phyloP scores from a whole-genome alignment of 345 rosid genomes.

The Gossypium stocksii region DNA sequence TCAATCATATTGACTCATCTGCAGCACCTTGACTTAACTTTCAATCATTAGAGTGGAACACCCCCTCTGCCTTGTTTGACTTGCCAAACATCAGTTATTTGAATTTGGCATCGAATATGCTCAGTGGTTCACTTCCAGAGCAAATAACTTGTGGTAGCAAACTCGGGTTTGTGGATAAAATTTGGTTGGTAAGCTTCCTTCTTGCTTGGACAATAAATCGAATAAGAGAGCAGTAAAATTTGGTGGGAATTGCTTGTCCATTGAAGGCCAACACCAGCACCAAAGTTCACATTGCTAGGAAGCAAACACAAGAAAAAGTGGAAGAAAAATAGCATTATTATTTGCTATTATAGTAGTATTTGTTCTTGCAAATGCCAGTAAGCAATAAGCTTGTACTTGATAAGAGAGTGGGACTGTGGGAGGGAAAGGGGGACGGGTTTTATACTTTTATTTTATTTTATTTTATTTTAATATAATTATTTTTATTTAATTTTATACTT shows the following conservation, averaged over 20 bases:
- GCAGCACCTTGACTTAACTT: slow-evolving; percentile 86
- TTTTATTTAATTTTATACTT: no score
- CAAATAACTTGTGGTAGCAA: slow-evolving; percentile 59
- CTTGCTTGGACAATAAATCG: slow-evolving; percentile 58
- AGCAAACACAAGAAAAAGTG: slow-evolving; percentile 35
- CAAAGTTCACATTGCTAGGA: slow-evolving; percentile 50
- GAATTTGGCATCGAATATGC: slow-evolving; percentile 75
- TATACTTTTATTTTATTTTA: no score
- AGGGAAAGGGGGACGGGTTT: no score
- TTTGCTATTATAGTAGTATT: slow-evolving; percentile 49
- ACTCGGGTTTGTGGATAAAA: slow-evolving; percentile 87
- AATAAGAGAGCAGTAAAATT: slow-evolving; percentile 57
- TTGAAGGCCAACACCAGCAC: slow-evolving; percentile 51
- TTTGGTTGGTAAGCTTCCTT: slow-evolving; percentile 66
- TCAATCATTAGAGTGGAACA: slow-evolving; percentile 64
- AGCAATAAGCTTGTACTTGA: slow-evolving; percentile 25
- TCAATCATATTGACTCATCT: slow-evolving; percentile 44
- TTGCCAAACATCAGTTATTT: slow-evolving; percentile 75
- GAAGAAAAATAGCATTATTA: slow-evolving; percentile 40
- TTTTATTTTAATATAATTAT: no score
- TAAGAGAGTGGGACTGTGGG: no score
- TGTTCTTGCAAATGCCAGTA: slow-evolving; percentile 86
- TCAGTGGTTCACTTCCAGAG: slow-evolving; percentile 57
- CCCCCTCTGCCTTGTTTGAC: slow-evolving; percentile 64
- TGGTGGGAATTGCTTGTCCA: slow-evolving; percentile 73